Percentiles rank a stretch among this genome's conserved stretches.
phyloP scores from a whole-genome alignment of 2,329 filamentous ascomycete species.

The Sarocladiaceae sp. region DNA sequence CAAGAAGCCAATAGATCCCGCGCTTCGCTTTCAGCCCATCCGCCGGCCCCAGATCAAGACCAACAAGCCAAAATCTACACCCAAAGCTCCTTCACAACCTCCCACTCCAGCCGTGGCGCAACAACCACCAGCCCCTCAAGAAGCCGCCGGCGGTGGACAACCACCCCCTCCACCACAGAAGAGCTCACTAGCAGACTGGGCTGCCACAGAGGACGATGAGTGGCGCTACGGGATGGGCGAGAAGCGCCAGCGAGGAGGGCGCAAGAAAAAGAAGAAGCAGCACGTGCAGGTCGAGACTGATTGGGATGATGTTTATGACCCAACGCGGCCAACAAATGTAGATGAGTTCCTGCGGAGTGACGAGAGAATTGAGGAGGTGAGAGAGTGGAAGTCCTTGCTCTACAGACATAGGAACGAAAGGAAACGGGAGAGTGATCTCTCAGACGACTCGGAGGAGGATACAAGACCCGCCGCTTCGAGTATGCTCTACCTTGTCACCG shows the following conservation, averaged over 20 bases:
- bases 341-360: constrained; percentile 81
- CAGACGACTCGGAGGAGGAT: constrained; percentile 31
- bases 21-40: constrained; percentile 81
- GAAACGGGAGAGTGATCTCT: constrained; percentile 27
- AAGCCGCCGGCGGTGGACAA: constrained; percentile 18
- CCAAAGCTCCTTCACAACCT: constrained; percentile 31
- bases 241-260: constrained; percentile 69
- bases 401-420: constrained; percentile 59
- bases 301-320: constrained; percentile 91
- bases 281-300: constrained; percentile 57
- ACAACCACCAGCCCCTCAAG: constrained; percentile 18
- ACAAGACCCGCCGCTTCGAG: constrained; percentile 24
- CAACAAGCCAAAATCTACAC: constrained; percentile 58
- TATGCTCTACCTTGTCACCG: constrained; percentile 15
- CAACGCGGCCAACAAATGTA: constrained; percentile 72
- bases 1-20: constrained; percentile 55
- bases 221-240: constrained; percentile 60
- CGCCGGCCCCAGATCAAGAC: constrained; percentile 62
- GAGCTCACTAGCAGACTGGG: constrained; percentile 75
- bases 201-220: constrained; percentile 70
- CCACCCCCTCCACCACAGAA: constrained; percentile 45
- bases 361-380: constrained; percentile 71
- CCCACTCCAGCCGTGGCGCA: constrained; percentile 21
- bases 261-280: constrained; percentile 71
- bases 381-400: constrained; percentile 78